Percentiles rank a stretch among this genome's conserved stretches.
These are phyloP conservation scores for Sicyos edulis DNA, from an alignment of 306 rosid species.

Conservation along the genomic window DNA sequence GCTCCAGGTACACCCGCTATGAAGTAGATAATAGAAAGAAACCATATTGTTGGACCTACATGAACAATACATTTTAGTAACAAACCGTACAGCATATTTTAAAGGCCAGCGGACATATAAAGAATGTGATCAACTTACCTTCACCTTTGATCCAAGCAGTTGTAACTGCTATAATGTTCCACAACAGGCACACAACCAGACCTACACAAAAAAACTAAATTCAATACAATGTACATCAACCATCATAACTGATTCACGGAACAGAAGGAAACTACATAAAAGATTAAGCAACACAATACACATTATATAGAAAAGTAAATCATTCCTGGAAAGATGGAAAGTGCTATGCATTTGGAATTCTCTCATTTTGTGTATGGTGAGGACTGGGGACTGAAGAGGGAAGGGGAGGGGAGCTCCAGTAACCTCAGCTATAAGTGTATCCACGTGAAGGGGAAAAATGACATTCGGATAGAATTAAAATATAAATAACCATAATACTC, in stretches of 20 bases:
- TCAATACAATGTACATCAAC: slow-evolving; percentile 17
- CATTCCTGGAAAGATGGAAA: slow-evolving; percentile 1
- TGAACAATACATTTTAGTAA: slow-evolving; percentile 25
- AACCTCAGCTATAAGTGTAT: background rate
- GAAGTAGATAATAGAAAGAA: slow-evolving; percentile 73
- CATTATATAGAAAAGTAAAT: background rate
- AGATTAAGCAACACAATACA: background rate
- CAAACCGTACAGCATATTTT: slow-evolving; percentile 19
- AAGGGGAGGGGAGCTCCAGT: background rate
- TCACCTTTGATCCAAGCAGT: slow-evolving; percentile 81
- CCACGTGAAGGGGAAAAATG: background rate
- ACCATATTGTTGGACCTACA: slow-evolving; percentile 76
- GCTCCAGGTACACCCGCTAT: slow-evolving; percentile 68
- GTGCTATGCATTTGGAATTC: slow-evolving; percentile 1
- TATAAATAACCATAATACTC: background rate
- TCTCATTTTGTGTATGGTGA: background rate
- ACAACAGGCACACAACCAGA: slow-evolving; percentile 55
- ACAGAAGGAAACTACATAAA: background rate
- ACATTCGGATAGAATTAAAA: background rate
- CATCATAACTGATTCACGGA: slow-evolving; percentile 9
- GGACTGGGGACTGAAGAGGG: background rate
- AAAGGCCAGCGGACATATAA: slow-evolving; percentile 3
- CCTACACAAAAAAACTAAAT: slow-evolving; percentile 48
- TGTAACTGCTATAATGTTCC: slow-evolving; percentile 80
- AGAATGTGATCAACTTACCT: slow-evolving; percentile 41